phyloP scores from a whole-genome alignment of 257 asterid genomes.

The Jaltomata sinuosa region DNA sequence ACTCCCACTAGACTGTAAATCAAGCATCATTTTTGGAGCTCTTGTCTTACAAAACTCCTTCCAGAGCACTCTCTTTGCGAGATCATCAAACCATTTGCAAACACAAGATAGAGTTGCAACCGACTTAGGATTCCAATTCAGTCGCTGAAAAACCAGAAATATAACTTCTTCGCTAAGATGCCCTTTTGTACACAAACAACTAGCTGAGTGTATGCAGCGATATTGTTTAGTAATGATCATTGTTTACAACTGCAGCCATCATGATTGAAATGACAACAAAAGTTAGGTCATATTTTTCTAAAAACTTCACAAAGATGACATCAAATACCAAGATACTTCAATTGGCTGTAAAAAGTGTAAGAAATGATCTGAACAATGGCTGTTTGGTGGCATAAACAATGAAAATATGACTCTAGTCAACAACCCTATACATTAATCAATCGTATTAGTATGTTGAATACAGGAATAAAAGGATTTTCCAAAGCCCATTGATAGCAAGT shows the following conservation, averaged over 20 bases:
- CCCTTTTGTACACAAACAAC: constrained; percentile 79
- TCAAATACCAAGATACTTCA: not conserved
- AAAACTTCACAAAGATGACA: not conserved
- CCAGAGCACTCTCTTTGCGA: constrained; percentile 86
- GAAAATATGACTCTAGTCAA: not conserved
- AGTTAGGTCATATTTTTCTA: not conserved
- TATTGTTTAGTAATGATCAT: constrained; percentile 73
- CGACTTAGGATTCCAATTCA: constrained; percentile 79
- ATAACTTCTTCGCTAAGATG: constrained; percentile 74
- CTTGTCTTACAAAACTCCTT: constrained; percentile 89
- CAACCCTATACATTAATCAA: not conserved
- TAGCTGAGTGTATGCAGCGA: constrained; percentile 84
- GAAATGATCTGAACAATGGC: not conserved
- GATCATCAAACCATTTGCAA: constrained; percentile 97
- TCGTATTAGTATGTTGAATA: not conserved
- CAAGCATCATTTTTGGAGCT: constrained; percentile 96
- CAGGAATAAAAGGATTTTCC: not conserved
- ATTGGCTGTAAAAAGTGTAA: not conserved
- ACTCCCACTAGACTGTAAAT: constrained; percentile 76
- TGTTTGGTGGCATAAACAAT: not conserved
- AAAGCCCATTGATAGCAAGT: not conserved
- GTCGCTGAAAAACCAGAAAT: constrained; percentile 58
- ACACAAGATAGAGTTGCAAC: constrained; percentile 69
- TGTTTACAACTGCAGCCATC: constrained; percentile 6
- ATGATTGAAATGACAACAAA: not conserved